Percentiles rank a stretch among this genome's conserved stretches.
Conservation (phyloP, 352 stramenopile genomes). For the Globisporangium nodosum region DNA sequence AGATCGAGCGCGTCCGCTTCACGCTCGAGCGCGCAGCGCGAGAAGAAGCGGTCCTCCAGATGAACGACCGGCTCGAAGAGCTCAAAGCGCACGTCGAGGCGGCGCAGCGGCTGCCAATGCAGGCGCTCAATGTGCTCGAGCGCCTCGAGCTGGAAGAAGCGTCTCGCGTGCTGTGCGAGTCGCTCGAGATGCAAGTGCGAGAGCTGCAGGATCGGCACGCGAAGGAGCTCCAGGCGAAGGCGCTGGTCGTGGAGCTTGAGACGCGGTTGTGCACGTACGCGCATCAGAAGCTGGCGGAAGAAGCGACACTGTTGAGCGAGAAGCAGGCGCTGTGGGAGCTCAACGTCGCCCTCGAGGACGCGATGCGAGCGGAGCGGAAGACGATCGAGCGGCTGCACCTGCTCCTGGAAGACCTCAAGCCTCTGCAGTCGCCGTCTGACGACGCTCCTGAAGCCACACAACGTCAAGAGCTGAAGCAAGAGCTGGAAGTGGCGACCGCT, state of each 20-base stretch:
- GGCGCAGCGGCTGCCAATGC: constrained; percentile 34
- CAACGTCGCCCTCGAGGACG: constrained; percentile 32
- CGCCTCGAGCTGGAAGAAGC: constrained; percentile 29
- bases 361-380: constrained; percentile 30
- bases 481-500: constrained; percentile 29
- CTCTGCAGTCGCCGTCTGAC: background rate
- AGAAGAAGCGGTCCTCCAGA: constrained; percentile 54
- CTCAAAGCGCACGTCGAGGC: constrained; percentile 36
- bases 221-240: constrained; percentile 24
- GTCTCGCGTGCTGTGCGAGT: constrained; percentile 16
- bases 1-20: constrained; percentile 53
- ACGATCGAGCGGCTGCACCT: constrained; percentile 38
- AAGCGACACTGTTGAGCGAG: constrained; percentile 44
- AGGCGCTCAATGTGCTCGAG: constrained; percentile 52
- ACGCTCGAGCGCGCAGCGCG: constrained; percentile 52
- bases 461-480: constrained; percentile 11
- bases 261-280: constrained; percentile 38
- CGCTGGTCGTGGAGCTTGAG: constrained; percentile 41
- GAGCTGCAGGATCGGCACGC: constrained; percentile 13
- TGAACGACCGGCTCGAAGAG: constrained; percentile 38
- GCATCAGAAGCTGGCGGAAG: constrained; percentile 42
- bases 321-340: constrained; percentile 63
- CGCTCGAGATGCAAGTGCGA: constrained; percentile 19
- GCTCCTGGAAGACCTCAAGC: constrained; percentile 20
- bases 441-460: background rate